Evolutionary conservation across 225 moss, liverwort and hornwort species (phyloP), one percentile per base, ranked within the genome.

Genomic region (Pseudisothecium myosuroides): DNA sequence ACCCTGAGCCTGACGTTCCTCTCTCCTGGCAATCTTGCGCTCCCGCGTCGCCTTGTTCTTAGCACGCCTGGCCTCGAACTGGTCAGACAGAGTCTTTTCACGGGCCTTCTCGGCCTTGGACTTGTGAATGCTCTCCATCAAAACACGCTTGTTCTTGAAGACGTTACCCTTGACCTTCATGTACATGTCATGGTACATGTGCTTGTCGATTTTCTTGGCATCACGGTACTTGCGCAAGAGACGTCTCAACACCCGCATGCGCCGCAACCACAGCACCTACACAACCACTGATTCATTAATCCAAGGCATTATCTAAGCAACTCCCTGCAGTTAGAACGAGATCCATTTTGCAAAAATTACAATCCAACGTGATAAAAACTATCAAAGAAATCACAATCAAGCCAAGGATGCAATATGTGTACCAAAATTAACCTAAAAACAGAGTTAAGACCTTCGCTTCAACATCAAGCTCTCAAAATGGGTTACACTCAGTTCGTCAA

Each of bases 141-240:
- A 89, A 18, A 97, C 97, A 36, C 97, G 93, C 93, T 97, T 97
- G 90, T 97, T 97, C 91, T 97, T 97, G 73, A 97, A 97, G 13
- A 97, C 97, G 50, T 97, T 97, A 74, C 97, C 97, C 89, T 97
- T 97, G 5, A 97, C 97, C 87, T 97, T 97, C 97, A 97, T 95
- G 91, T 97, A 97, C 96, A 97, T 97, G 88, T 94, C 95, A 56
- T 97, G 96, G 90, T 97, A 97, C 97, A 97, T 97, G 86, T 97
- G 96, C 96, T 93, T 96, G 89, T 97, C 96, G 28, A 97, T 96
- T 90, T 97, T 97, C 97, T 97, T 97, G 22, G 97, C 93, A 28
- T 93, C 93, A 71, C 93, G 93, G 75, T 93, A 93, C 90, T 93
- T 93, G 66, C 93, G 93, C 77, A 93, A 69, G 6, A 93, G 90